These are phyloP conservation scores for Cercospora zeae-maydis DNA, from an alignment of 2,329 filamentous ascomycete genomes.

Conservation along the genomic window DNA sequence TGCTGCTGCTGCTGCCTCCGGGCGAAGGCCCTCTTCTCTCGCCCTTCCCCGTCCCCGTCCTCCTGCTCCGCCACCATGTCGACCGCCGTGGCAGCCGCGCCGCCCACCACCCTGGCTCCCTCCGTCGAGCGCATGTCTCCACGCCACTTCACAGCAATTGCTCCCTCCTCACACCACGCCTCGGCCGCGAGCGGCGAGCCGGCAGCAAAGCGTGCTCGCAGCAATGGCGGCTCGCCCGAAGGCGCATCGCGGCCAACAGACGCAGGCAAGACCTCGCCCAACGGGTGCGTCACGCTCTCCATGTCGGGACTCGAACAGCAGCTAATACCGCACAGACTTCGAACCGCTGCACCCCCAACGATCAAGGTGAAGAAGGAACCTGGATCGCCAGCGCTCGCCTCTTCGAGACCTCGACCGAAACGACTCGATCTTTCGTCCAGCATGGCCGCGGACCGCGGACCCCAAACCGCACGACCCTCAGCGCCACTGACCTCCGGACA, in stretches of 20 bases:
- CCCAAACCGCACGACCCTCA: slow-evolving; percentile 56
- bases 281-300: slow-evolving; percentile 39
- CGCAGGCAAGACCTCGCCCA: slow-evolving; percentile 52
- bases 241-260: slow-evolving; percentile 19
- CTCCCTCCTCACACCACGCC: slow-evolving; percentile 34
- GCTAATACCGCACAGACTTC: slow-evolving; percentile 44
- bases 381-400: slow-evolving; percentile 73
- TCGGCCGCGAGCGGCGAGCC: slow-evolving; percentile 25
- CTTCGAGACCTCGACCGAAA: slow-evolving; percentile 69
- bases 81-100: slow-evolving; percentile 44
- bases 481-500: slow-evolving; percentile 72
- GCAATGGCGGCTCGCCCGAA: slow-evolving; percentile 36
- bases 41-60: background rate
- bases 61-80: slow-evolving; percentile 40
- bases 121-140: slow-evolving; percentile 38
- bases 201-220: slow-evolving; percentile 33
- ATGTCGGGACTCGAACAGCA: slow-evolving; percentile 23
- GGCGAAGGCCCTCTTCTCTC: slow-evolving; percentile 9
- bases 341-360: slow-evolving; percentile 60
- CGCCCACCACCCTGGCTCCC: slow-evolving; percentile 38
- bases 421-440: slow-evolving; percentile 69
- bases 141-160: slow-evolving; percentile 45
- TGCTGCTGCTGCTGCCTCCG: background rate
- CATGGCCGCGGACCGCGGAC: slow-evolving; percentile 42
- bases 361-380: slow-evolving; percentile 98